Conservation (phyloP, 1,284 basidiomycete species). For the Leccinum fallax region DNA sequence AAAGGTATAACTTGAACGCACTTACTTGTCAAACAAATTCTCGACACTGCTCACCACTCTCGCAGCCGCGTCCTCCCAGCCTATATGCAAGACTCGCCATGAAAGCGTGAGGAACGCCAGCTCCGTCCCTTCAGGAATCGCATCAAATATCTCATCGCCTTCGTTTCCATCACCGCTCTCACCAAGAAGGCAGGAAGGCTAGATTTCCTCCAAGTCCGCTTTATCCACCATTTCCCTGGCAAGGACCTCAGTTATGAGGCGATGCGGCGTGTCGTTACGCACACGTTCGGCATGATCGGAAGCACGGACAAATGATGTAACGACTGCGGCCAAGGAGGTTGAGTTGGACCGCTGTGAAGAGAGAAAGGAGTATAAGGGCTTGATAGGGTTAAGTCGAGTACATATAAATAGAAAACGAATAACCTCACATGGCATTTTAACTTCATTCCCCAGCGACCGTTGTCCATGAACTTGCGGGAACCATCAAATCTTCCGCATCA, state of each 20-base stretch:
- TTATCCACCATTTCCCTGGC: constrained; percentile 22
- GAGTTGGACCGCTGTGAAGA: constrained; percentile 84
- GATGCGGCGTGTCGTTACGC: constrained; percentile 41
- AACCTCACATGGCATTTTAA: constrained; percentile 78
- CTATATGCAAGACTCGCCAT: constrained; percentile 65
- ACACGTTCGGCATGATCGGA: constrained; percentile 62
- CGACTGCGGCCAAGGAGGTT: constrained; percentile 69
- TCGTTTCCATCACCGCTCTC: neutral
- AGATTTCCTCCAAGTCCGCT: too few relatives aligned
- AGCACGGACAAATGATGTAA: constrained; percentile 73
- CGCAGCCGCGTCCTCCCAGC: constrained; percentile 82
- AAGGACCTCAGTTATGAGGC: constrained; percentile 28
- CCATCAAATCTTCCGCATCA: too few relatives aligned
- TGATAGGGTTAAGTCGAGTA: constrained; percentile 2
- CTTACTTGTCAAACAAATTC: constrained; percentile 77
- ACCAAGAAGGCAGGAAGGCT: too few relatives aligned
- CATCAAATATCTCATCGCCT: constrained; percentile 25
- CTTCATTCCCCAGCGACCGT: constrained; percentile 49
- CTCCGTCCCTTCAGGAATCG: constrained; percentile 63
- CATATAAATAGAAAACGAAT: constrained; percentile 5
- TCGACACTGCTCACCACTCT: constrained; percentile 75
- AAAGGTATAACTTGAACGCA: constrained; percentile 14
- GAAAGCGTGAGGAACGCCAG: constrained; percentile 81
- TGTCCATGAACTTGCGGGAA: constrained; percentile 22
- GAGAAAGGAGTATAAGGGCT: constrained; percentile 10